A percentile compares a stretch with the other conserved stretches of the same genome.
phyloP scores from a whole-genome alignment of 495 filamentous ascomycete genomes.

The Massariosphaeria phaeospora region DNA sequence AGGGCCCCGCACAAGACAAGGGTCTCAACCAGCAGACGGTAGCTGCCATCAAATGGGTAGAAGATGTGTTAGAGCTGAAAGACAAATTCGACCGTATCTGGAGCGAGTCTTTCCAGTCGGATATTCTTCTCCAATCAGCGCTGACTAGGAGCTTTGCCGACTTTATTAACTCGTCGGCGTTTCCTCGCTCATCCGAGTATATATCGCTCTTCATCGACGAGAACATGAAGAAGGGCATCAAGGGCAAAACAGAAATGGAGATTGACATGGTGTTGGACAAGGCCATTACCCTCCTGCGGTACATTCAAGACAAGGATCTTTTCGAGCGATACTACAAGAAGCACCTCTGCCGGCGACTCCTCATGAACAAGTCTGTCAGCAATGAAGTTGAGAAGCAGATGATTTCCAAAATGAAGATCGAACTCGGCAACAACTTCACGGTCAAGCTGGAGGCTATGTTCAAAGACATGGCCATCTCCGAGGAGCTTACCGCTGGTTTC shows the following conservation, averaged over 20 bases:
- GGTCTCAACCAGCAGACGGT: constrained; percentile 61
- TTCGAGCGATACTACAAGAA: constrained; percentile 99
- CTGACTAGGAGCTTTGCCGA: constrained; percentile 79
- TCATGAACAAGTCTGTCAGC: constrained; percentile 81
- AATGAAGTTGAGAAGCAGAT: constrained; percentile 91
- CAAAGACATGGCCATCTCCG: constrained; percentile 88
- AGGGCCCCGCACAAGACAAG: constrained; percentile 34
- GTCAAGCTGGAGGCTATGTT: constrained; percentile 95
- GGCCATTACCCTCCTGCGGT: constrained; percentile 78
- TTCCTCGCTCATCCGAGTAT: constrained; percentile 76
- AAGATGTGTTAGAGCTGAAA: constrained; percentile 82
- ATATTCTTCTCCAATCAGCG: constrained; percentile 72
- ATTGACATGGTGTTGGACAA: constrained; percentile 86
- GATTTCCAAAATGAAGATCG: constrained; percentile 92
- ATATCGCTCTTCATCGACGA: constrained; percentile 97
- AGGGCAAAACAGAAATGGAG: constrained; percentile 84
- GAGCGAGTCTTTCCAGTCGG: constrained; percentile 61
- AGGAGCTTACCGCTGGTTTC: constrained; percentile 75
- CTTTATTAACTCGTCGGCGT: constrained; percentile 72
- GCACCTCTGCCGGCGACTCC: constrained; percentile 77
- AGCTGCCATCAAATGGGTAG: constrained; percentile 91
- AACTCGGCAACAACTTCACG: constrained; percentile 91
- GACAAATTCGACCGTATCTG: constrained; percentile 83
- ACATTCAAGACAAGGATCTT: constrained; percentile 86
- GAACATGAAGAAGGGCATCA: constrained; percentile 88